These are phyloP conservation scores for Nannochloropsis gaditana DNA, from an alignment of 108 stramenopile genomes.

Conservation along the genomic window DNA sequence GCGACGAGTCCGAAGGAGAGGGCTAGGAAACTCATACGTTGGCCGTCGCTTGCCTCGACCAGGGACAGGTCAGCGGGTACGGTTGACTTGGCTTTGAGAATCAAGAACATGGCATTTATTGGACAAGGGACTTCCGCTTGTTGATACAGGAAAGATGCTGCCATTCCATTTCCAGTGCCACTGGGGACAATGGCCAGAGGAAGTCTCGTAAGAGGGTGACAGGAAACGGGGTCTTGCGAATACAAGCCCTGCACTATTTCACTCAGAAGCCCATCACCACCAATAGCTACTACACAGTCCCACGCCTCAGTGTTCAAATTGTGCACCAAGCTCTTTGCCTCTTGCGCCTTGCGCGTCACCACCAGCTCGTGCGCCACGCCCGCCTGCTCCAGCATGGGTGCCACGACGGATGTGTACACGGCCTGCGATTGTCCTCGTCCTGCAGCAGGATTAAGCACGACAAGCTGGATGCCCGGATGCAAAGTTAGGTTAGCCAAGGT, in stretches of 20 bases:
- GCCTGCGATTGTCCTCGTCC: not conserved
- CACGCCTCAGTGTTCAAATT: not conserved
- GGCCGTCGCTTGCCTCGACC: not conserved
- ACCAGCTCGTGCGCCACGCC: not conserved
- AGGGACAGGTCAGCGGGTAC: not conserved
- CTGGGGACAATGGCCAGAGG: not conserved
- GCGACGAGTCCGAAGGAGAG: constrained; percentile 16
- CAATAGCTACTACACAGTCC: not conserved
- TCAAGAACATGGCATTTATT: not conserved
- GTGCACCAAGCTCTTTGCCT: not conserved
- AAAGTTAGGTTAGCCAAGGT: too few relatives aligned
- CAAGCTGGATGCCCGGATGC: not conserved
- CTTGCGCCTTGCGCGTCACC: not conserved
- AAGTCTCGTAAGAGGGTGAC: not conserved
- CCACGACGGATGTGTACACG: not conserved
- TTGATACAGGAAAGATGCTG: not conserved
- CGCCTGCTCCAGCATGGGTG: not conserved
- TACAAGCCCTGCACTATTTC: not conserved
- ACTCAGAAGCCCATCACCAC: not conserved
- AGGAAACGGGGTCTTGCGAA: not conserved
- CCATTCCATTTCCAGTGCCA: not conserved
- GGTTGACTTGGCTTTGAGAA: not conserved
- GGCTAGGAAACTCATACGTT: not conserved
- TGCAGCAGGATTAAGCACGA: not conserved
- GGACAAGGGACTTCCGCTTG: not conserved